Evolutionary conservation across 495 filamentous ascomycete species (phyloP), one percentile per base, ranked within the genome.

Genomic region (Gamarada debralockiae): DNA sequence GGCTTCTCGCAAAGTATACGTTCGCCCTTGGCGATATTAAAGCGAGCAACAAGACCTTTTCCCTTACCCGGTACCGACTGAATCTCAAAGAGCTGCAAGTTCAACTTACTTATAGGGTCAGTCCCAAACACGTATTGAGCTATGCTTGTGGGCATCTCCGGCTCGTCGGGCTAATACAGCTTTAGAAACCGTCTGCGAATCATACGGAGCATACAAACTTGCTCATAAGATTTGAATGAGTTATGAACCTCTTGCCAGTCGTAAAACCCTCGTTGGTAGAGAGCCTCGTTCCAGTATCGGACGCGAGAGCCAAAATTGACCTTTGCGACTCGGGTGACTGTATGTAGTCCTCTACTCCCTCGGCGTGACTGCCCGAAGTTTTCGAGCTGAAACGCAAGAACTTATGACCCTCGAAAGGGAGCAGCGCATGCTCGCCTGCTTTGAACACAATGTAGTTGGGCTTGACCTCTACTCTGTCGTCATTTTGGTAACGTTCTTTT

Each of bases 1-100:
- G 70, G 66, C 34, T 65, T 63, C 52, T 73, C 69, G 25, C 47
- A 60, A 50, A 72, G 48, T 40, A 72, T 72, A 13, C 60, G 66
- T 15, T 65, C 69, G 31, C 70, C 69, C 21, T 58, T 64, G 8
- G 58, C 53, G 24, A 72, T 71, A 47, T 73, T 65, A 50, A 55
- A 50, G 27, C 51, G 55, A 38, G 70, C 59, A 7, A 73, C 48
- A 15, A 73, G 49, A 33, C 67, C 69, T 58, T 59, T 67, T n/a
- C 70, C 69, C 52, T 65, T 68, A 20, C 60, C 63, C 17, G 63
- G 63, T 27, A 71, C 56, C 24, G 63, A 48, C 51, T 68, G 63
- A 27, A 73, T 59, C 10, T 64, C 55, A 42, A 63, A 70, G 22
- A 64, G 58, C 15, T 31, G 18, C 13, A 33, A 34, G 36, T 49